Conservation (phyloP, 352 stramenopile genomes). For the Paralagenidium karlingii region DNA sequence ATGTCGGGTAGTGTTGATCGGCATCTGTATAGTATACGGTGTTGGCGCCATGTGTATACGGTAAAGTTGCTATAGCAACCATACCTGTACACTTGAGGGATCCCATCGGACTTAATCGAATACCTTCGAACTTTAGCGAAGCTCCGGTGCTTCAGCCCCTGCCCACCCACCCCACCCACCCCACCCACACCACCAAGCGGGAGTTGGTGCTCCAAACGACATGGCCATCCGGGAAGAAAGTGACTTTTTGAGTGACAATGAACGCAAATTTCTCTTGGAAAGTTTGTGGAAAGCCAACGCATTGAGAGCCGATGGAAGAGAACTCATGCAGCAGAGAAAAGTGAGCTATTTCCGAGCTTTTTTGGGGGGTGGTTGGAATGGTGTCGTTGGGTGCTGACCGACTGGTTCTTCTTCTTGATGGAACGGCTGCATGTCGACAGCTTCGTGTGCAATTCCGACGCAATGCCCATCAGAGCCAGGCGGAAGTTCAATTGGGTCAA, state of each 20-base stretch:
- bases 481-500: slow-evolving; percentile 59
- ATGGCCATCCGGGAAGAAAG: slow-evolving; percentile 47
- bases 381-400: background rate
- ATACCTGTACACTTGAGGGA: too few species aligned
- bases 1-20: too few species aligned
- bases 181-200: too few species aligned
- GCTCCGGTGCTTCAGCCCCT: too few species aligned
- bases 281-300: slow-evolving; percentile 41
- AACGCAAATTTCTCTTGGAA: slow-evolving; percentile 64
- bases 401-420: background rate
- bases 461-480: slow-evolving; percentile 59
- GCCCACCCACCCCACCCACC: too few species aligned
- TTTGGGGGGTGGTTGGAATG: background rate
- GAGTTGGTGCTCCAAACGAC: too few species aligned
- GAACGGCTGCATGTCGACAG: slow-evolving; percentile 1
- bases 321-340: slow-evolving; percentile 73
- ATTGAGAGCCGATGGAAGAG: slow-evolving; percentile 55
- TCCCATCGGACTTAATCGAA: too few species aligned
- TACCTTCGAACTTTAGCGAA: too few species aligned
- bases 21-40: too few species aligned
- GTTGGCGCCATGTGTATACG: too few species aligned
- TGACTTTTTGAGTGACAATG: slow-evolving; percentile 72
- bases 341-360: slow-evolving; percentile 5
- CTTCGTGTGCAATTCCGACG: slow-evolving; percentile 75
- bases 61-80: too few species aligned